Conservation (phyloP, 2,329 filamentous ascomycete species). For the Scortechinia acanthostroma region DNA sequence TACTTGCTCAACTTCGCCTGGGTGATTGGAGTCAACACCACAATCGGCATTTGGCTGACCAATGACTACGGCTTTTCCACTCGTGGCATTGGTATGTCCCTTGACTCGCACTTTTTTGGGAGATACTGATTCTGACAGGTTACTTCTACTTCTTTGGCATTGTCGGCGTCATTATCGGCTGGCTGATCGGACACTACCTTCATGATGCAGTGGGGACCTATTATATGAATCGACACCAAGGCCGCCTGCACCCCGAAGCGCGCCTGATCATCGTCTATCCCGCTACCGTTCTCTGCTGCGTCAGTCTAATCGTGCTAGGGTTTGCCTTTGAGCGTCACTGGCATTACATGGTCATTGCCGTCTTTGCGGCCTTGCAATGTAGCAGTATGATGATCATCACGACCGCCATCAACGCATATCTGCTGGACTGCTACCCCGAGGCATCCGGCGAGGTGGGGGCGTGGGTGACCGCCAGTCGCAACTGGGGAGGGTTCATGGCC, state of each 20-base stretch:
- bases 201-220: not conserved
- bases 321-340: conserved; percentile 5
- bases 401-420: conserved; percentile 7
- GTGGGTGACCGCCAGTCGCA: conserved; percentile 7
- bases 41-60: not conserved
- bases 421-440: conserved; percentile 6
- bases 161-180: not conserved
- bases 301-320: conserved; percentile 6
- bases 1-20: not conserved
- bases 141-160: conserved; percentile 1
- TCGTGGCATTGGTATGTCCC: not conserved
- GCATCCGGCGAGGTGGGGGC: conserved; percentile 7
- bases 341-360: conserved; percentile 7
- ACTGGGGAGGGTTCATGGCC: conserved; percentile 7
- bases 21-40: not conserved
- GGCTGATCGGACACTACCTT: not conserved
- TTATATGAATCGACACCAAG: conserved; percentile 1
- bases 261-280: conserved; percentile 8
- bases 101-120: not conserved
- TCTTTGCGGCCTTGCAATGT: conserved; percentile 3
- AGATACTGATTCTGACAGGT: not conserved
- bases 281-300: conserved; percentile 5
- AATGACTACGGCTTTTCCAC: not conserved
- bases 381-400: conserved; percentile 7
- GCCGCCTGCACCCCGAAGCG: conserved; percentile 8